phyloP scores from a whole-genome alignment of 1,284 basidiomycete species.

The Rhodotorula sp. region DNA sequence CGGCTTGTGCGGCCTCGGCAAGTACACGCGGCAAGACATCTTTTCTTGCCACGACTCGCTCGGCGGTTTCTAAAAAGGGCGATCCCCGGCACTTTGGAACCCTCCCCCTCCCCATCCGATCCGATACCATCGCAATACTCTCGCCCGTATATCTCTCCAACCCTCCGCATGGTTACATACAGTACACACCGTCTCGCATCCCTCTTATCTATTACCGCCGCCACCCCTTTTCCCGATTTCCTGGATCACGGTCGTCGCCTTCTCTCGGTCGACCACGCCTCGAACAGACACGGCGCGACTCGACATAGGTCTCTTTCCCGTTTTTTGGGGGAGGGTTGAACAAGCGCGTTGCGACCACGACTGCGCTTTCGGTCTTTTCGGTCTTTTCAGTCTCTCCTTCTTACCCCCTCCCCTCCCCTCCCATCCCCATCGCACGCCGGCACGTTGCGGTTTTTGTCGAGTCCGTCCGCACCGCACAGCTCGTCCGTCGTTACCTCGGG shows the following conservation, averaged over 20 bases:
- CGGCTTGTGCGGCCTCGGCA: conserved; percentile 37
- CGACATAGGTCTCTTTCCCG: too few relatives aligned
- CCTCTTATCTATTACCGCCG: neutral
- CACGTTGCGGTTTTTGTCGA: too few relatives aligned
- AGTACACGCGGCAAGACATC: conserved; percentile 34
- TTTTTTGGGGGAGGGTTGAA: too few relatives aligned
- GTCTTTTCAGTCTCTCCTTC: too few relatives aligned
- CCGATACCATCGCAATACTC: neutral
- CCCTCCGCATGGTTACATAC: too few relatives aligned
- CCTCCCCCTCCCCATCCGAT: neutral
- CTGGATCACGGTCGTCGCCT: neutral
- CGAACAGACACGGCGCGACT: too few relatives aligned
- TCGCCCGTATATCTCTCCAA: neutral
- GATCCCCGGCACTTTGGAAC: neutral
- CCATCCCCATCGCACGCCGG: too few relatives aligned
- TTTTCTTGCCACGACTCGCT: conserved; percentile 33
- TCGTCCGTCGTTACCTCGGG: too few relatives aligned
- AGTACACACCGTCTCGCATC: neutral
- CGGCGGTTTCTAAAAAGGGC: conserved; percentile 30
- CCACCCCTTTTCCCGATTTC: neutral
- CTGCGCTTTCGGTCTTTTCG: too few relatives aligned
- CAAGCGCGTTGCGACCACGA: too few relatives aligned
- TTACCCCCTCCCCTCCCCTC: too few relatives aligned
- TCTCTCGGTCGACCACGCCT: neutral
- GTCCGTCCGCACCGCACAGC: too few relatives aligned